phyloP scores from a whole-genome alignment of 2,329 filamentous ascomycete species.

The Diplodia scrobiculata region DNA sequence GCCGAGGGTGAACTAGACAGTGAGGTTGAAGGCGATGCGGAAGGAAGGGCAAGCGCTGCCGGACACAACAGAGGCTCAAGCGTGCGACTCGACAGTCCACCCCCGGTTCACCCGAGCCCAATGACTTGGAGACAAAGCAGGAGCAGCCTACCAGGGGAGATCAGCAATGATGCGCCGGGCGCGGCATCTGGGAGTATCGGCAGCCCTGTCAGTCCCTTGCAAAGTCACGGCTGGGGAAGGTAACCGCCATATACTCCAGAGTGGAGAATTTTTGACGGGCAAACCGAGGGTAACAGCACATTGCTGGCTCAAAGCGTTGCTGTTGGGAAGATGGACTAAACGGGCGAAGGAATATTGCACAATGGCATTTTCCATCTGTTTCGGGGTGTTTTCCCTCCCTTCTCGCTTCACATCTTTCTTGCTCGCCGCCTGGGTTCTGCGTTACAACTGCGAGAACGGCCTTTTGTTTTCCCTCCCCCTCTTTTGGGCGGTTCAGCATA shows the following conservation, averaged over 20 bases:
- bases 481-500: constrained; percentile 2
- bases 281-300: background rate
- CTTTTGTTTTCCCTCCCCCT: background rate
- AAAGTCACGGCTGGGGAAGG: background rate
- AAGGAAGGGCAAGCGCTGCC: background rate
- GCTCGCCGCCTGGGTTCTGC: background rate
- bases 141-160: background rate
- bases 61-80: background rate
- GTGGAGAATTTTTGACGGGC: background rate
- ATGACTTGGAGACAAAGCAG: background rate
- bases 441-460: background rate
- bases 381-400: background rate
- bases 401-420: background rate
- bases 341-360: background rate
- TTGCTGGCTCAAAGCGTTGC: background rate
- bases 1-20: constrained; percentile 14
- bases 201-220: background rate
- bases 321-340: background rate
- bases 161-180: background rate
- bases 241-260: background rate
- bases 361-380: background rate
- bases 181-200: background rate
- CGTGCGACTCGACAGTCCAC: background rate
- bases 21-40: background rate
- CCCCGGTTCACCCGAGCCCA: constrained; percentile 1